Conservation (phyloP, 495 filamentous ascomycete genomes). For the Pyronema domesticum region DNA sequence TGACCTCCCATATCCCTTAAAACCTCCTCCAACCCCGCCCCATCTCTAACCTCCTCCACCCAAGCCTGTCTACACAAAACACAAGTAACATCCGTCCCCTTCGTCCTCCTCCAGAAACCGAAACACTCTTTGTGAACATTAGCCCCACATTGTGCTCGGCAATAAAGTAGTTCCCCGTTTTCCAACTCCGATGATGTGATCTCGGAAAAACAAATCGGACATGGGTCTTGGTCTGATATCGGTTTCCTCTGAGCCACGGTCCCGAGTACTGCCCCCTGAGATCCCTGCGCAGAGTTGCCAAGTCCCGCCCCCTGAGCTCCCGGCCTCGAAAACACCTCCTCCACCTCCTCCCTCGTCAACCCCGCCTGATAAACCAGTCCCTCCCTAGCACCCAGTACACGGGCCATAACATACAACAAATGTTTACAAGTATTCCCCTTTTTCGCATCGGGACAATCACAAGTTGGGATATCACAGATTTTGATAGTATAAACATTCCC, state of each 20-base stretch:
- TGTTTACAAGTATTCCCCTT: slow-evolving; percentile 54
- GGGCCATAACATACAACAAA: slow-evolving; percentile 43
- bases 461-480: slow-evolving; percentile 36
- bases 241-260: too few species aligned
- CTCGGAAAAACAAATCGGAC: slow-evolving; percentile 50
- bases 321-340: slow-evolving; percentile 21
- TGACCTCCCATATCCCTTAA: slow-evolving; percentile 15
- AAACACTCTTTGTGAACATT: slow-evolving; percentile 50
- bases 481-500: slow-evolving; percentile 45
- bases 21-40: slow-evolving; percentile 25
- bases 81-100: slow-evolving; percentile 32
- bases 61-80: slow-evolving; percentile 41
- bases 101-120: slow-evolving; percentile 38
- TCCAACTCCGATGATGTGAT: slow-evolving; percentile 28
- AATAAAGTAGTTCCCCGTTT: slow-evolving; percentile 43
- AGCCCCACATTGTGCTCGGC: slow-evolving; percentile 44
- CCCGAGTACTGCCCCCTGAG: slow-evolving; percentile 6
- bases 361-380: slow-evolving; percentile 49
- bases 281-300: slow-evolving; percentile 25
- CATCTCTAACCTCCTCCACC: slow-evolving; percentile 26
- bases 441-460: slow-evolving; percentile 38
- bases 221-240: slow-evolving; percentile 37
- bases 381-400: slow-evolving; percentile 39
- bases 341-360: slow-evolving; percentile 22
- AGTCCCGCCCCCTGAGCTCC: slow-evolving; percentile 24